Conservation (phyloP, 179 eudicot species). For the Gypsophila paniculata region DNA sequence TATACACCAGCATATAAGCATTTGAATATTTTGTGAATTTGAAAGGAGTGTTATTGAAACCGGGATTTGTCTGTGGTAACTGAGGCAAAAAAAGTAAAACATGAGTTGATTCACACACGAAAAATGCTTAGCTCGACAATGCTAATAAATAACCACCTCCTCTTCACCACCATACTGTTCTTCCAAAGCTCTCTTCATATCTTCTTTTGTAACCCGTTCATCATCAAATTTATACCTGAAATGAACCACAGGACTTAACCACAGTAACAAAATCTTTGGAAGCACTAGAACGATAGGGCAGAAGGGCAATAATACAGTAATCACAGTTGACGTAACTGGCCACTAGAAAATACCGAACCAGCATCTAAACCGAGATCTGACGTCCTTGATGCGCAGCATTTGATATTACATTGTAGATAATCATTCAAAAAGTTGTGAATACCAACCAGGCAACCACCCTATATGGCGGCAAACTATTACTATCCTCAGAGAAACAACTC, state of each 20-base stretch:
- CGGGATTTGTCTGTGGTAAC: slow-evolving; percentile 65
- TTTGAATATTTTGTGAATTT: slow-evolving; percentile 66
- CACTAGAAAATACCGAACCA: not conserved
- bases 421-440: too few species aligned
- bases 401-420: too few species aligned
- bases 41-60: slow-evolving; percentile 63
- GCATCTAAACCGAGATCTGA: not conserved
- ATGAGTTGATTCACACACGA: slow-evolving; percentile 10
- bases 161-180: slow-evolving; percentile 80
- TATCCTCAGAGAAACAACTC: too few species aligned
- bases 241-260: slow-evolving; percentile 3
- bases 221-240: slow-evolving; percentile 70
- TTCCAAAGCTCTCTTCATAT: slow-evolving; percentile 63
- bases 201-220: slow-evolving; percentile 74
- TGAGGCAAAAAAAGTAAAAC: slow-evolving; percentile 24
- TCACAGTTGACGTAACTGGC: not conserved
- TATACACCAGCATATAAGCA: slow-evolving; percentile 70
- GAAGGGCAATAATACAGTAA: not conserved
- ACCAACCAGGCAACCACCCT: too few species aligned
- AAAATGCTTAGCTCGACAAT: slow-evolving; percentile 8
- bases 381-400: too few species aligned
- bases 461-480: too few species aligned
- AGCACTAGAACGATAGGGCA: not conserved
- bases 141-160: slow-evolving; percentile 41
- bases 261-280: not conserved